Evolutionary conservation across 345 rosid genomes (phyloP).

Genomic region (Mercurialis annua): DNA sequence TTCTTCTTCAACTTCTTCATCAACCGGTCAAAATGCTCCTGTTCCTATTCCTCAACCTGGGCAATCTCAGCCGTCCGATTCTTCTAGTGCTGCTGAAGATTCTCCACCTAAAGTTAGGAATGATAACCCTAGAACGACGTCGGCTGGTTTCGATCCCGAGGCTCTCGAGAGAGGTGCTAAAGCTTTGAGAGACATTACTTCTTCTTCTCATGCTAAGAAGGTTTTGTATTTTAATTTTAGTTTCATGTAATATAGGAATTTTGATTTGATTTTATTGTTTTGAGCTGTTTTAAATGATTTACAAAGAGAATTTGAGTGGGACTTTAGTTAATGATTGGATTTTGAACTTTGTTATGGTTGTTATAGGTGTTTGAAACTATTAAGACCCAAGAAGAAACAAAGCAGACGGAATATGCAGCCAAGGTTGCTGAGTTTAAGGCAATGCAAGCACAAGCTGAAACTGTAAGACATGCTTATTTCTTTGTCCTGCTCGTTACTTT

Average conservation of each 20-base stretch:
- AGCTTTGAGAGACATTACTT: constrained; percentile 60
- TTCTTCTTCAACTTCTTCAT: constrained; percentile 29
- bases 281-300: background rate
- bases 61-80: constrained; percentile 35
- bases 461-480: constrained; percentile 41
- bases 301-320: background rate
- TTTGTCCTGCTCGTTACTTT: background rate
- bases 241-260: too few species aligned
- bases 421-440: constrained; percentile 82
- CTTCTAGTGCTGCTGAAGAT: constrained; percentile 31
- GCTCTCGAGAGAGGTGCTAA: constrained; percentile 85
- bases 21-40: too few species aligned
- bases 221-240: constrained; percentile 14
- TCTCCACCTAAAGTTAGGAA: constrained; percentile 52
- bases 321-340: too few species aligned
- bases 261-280: constrained; percentile 8
- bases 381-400: constrained; percentile 80
- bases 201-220: constrained; percentile 74
- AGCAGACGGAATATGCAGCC: constrained; percentile 55
- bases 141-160: constrained; percentile 91
- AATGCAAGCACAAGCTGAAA: constrained; percentile 82
- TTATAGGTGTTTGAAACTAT: constrained; percentile 69
- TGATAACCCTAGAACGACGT: constrained; percentile 69
- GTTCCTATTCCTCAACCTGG: constrained; percentile 19
- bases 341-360: constrained; percentile 2